A percentile compares a stretch with the other conserved stretches of the same genome.
Evolutionary conservation across 768 basidiomycete genomes (phyloP).

Genomic region (Lentinula lateritia): DNA sequence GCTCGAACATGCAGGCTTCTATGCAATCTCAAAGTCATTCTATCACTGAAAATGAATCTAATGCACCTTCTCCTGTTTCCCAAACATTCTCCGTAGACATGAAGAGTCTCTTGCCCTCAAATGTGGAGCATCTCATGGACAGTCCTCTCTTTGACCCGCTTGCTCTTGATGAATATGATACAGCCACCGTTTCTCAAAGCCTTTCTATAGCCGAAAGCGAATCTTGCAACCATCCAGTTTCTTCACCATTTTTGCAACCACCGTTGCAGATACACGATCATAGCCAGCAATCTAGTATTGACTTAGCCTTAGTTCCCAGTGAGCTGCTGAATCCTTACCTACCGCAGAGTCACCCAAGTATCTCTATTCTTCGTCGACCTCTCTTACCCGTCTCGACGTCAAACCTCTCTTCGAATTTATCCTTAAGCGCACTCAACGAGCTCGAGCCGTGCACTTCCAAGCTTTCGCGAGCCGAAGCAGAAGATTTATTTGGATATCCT

Average conservation of each 20-base stretch:
- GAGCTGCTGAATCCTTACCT: background rate
- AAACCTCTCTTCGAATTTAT: background rate
- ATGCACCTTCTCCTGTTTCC: constrained; percentile 9
- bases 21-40: background rate
- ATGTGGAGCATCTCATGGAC: background rate
- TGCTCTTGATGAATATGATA: background rate
- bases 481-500: background rate
- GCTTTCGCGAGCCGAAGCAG: background rate
- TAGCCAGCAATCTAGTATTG: background rate
- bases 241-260: background rate
- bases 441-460: background rate
- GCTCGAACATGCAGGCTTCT: too few relatives aligned
- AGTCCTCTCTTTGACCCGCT: background rate
- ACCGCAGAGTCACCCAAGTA: background rate
- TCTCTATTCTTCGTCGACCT: background rate
- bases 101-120: background rate
- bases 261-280: background rate
- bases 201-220: background rate
- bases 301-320: background rate
- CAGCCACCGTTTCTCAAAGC: background rate
- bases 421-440: background rate
- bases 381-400: background rate
- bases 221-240: background rate
- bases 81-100: constrained; percentile 9
- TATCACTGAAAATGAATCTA: constrained; percentile 12